Conservation (phyloP, 192 early-diverging fungal species). For the Backusella mclennaniae region DNA sequence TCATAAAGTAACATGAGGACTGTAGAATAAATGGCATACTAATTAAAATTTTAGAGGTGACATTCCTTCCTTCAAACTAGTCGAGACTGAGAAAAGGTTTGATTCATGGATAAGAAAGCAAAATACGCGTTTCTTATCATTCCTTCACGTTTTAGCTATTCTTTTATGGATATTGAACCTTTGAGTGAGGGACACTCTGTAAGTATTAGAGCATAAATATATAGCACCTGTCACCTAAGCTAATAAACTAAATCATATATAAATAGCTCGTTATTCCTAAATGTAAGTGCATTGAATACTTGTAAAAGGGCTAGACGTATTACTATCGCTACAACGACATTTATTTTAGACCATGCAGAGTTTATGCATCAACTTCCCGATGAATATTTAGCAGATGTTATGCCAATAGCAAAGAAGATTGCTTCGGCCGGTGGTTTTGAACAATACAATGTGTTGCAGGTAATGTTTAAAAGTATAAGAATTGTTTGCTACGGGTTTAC, state of each 20-base stretch:
- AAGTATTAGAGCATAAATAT: conserved; percentile 11
- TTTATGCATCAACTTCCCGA: conserved; percentile 92
- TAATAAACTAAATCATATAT: neutral
- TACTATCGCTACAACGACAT: neutral
- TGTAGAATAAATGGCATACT: neutral
- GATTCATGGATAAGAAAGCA: neutral
- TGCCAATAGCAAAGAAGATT: conserved; percentile 88
- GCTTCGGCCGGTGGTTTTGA: conserved; percentile 70
- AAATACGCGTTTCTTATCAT: neutral
- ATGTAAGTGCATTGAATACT: conserved; percentile 40
- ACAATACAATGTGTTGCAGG: conserved; percentile 89
- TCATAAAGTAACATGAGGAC: conserved; percentile 48
- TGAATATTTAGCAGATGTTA: conserved; percentile 73
- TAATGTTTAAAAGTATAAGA: conserved; percentile 15
- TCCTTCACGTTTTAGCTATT: conserved; percentile 41
- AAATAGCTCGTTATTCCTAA: conserved; percentile 68
- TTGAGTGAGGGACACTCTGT: conserved; percentile 72
- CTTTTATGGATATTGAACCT: conserved; percentile 83
- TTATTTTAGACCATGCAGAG: conserved; percentile 69
- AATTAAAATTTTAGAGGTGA: conserved; percentile 46
- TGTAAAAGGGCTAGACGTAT: neutral
- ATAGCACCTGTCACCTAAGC: neutral
- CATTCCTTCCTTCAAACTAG: conserved; percentile 79
- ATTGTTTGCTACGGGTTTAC: neutral
- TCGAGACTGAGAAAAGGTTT: conserved; percentile 76